Percentiles rank a stretch among this genome's conserved stretches.
Evolutionary conservation across 148 eudicot species (phyloP).

Genomic region (Chenopodium formosanum): DNA sequence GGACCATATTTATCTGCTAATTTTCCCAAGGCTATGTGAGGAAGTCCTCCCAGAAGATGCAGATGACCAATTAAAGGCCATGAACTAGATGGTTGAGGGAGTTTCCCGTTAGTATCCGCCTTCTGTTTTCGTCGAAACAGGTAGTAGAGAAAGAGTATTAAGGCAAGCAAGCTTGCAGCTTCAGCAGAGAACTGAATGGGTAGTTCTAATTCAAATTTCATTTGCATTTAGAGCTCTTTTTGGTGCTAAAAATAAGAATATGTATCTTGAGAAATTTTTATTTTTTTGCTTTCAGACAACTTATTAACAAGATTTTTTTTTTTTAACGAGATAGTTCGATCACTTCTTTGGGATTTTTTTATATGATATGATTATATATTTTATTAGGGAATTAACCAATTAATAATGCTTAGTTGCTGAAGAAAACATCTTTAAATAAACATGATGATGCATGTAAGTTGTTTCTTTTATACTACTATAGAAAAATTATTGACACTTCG

Average conservation of each 20-base stretch:
- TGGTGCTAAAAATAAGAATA: background rate
- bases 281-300: no score
- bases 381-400: no score
- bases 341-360: no score
- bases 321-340: no score
- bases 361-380: no score
- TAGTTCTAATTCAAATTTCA: background rate
- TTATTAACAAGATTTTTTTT: no score
- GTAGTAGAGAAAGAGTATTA: conserved; percentile 1
- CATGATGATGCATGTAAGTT: no score
- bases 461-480: no score
- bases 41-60: conserved; percentile 19
- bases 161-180: background rate
- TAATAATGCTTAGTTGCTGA: no score
- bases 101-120: background rate
- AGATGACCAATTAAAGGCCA: conserved; percentile 24
- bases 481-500: no score
- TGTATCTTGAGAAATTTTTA: no score
- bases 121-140: background rate
- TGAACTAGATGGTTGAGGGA: background rate
- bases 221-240: background rate
- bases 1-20: conserved; percentile 36
- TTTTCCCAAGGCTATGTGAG: conserved; percentile 20
- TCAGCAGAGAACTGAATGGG: background rate
- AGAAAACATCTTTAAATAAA: no score